Evolutionary conservation across 2,329 filamentous ascomycete genomes (phyloP).

Genomic region (Colletotrichum costaricense): DNA sequence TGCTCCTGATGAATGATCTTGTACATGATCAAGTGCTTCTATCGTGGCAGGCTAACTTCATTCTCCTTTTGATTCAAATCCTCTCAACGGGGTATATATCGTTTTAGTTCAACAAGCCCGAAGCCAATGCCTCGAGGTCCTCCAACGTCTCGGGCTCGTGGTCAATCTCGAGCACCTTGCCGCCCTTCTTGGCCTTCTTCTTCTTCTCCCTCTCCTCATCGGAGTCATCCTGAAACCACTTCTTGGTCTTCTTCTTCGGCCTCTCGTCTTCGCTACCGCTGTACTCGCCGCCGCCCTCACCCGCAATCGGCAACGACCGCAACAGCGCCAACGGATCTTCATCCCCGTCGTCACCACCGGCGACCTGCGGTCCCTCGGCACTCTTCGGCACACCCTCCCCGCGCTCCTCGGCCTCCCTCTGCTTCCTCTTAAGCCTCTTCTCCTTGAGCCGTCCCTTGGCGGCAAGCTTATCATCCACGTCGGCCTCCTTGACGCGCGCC

Average conservation of each 20-base stretch:
- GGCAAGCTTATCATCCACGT: conserved; percentile 84
- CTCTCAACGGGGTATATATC: conserved; percentile 42
- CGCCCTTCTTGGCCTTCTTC: conserved; percentile 56
- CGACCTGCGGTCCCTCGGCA: conserved; percentile 36
- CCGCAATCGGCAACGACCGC: conserved; percentile 66
- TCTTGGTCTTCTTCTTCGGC: conserved; percentile 74
- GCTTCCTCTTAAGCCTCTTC: conserved; percentile 80
- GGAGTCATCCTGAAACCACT: conserved; percentile 81
- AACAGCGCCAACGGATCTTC: conserved; percentile 69
- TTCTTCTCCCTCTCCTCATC: conserved; percentile 51
- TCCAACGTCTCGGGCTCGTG: conserved; percentile 83
- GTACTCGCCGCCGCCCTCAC: conserved; percentile 45
- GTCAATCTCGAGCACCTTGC: conserved; percentile 69
- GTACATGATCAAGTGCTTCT: neutral
- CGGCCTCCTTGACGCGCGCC: conserved; percentile 77
- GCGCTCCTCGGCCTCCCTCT: conserved; percentile 67
- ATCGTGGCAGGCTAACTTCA: neutral
- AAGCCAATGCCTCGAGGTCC: conserved; percentile 81
- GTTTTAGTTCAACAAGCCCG: conserved; percentile 69
- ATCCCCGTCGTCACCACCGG: conserved; percentile 48
- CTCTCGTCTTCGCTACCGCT: conserved; percentile 46
- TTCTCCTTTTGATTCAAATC: neutral
- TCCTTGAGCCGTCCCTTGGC: conserved; percentile 84
- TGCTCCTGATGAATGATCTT: neutral
- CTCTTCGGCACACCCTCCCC: conserved; percentile 43